Evolutionary conservation across 805 yeast genomes (phyloP).

Genomic region (Cyberlindnera subsufficiens): DNA sequence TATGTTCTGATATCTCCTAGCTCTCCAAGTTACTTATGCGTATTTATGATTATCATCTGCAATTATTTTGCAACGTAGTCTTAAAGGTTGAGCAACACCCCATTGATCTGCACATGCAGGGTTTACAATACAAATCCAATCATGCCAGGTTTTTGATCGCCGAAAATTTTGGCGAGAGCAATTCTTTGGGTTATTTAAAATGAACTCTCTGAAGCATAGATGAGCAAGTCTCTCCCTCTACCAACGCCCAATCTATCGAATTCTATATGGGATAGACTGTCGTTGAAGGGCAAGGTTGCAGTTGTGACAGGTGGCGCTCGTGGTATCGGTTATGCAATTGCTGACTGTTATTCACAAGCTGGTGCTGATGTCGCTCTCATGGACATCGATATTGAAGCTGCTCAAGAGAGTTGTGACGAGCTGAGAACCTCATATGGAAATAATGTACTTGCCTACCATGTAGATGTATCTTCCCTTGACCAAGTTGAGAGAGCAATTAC

Average conservation of each 20-base stretch:
- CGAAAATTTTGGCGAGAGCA: too few relatives aligned
- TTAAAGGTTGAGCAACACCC: too few relatives aligned
- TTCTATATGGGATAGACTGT: constrained; percentile 61
- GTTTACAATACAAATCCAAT: constrained; percentile 11
- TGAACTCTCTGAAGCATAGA: too few relatives aligned
- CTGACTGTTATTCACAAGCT: constrained; percentile 78
- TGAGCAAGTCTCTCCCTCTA: constrained; percentile 37
- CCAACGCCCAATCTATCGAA: constrained; percentile 46
- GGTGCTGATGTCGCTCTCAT: constrained; percentile 69
- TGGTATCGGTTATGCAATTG: constrained; percentile 81
- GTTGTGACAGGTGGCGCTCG: constrained; percentile 80
- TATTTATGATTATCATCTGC: too few relatives aligned
- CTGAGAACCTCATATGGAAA: constrained; percentile 39
- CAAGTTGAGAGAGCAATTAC: constrained; percentile 24
- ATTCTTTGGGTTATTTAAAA: too few relatives aligned
- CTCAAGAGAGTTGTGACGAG: not conserved
- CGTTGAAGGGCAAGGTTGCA: constrained; percentile 77
- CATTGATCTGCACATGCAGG: too few relatives aligned
- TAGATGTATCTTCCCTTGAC: constrained; percentile 23
- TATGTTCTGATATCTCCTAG: too few relatives aligned
- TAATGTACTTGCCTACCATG: constrained; percentile 46
- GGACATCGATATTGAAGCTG: constrained; percentile 5
- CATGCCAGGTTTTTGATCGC: too few relatives aligned
- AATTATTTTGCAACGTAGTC: too few relatives aligned
- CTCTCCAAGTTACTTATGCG: too few relatives aligned